These are phyloP conservation scores for Umbelopsis isabellina DNA, from an alignment of 192 early-diverging fungal genomes.

Conservation along the genomic window DNA sequence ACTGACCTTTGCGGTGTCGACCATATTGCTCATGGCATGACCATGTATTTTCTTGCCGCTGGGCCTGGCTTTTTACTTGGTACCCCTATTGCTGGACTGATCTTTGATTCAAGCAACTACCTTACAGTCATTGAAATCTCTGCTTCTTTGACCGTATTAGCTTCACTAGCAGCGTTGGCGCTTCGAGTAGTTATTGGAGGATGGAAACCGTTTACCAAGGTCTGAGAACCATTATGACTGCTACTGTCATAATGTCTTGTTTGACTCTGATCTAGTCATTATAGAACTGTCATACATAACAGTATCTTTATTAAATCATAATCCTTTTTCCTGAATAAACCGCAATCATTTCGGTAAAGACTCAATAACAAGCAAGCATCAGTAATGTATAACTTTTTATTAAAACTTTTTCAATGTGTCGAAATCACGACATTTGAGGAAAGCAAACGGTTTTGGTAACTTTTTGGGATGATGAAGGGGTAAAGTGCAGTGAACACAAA, in stretches of 20 bases:
- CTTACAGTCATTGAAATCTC: not conserved
- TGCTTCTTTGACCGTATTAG: not conserved
- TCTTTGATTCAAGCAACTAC: slow-evolving; percentile 22
- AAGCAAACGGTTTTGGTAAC: not conserved
- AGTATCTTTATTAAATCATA: not conserved
- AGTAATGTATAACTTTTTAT: too few relatives aligned
- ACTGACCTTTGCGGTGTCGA: slow-evolving; percentile 57
- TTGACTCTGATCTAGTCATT: too few relatives aligned
- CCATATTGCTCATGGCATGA: slow-evolving; percentile 44
- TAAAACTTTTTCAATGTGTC: not conserved
- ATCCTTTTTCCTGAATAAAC: too few relatives aligned
- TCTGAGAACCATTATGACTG: not conserved
- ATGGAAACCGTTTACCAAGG: slow-evolving; percentile 7
- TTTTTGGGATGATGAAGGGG: slow-evolving; percentile 5
- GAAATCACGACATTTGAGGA: too few relatives aligned
- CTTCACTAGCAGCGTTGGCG: not conserved
- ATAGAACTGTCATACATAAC: too few relatives aligned
- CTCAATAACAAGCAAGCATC: too few relatives aligned
- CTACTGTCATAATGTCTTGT: too few relatives aligned
- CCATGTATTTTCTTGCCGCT: slow-evolving; percentile 47
- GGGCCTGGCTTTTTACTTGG: slow-evolving; percentile 42
- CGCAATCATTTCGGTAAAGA: too few relatives aligned
- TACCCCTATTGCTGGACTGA: slow-evolving; percentile 42
- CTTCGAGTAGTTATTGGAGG: not conserved
- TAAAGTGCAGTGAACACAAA: slow-evolving; percentile 1